Percentiles rank a stretch among this genome's conserved stretches.
Evolutionary conservation across 129 eudicot species (phyloP).

Genomic region (Centella asiatica): DNA sequence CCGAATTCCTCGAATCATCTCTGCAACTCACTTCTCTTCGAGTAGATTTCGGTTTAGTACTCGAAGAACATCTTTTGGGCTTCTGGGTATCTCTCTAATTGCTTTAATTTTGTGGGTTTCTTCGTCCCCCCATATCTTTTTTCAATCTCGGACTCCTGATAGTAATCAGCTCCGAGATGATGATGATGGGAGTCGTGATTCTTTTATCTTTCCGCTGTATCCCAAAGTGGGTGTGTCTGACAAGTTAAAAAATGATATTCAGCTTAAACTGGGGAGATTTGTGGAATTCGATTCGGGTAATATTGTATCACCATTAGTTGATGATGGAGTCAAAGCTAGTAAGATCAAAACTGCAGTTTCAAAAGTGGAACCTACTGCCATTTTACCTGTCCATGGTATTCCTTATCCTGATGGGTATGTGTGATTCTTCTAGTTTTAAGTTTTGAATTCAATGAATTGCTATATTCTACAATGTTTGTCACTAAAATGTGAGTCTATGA

Average conservation of each 20-base stretch:
- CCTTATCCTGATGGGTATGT: slow-evolving; percentile 47
- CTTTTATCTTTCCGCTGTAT: slow-evolving; percentile 44
- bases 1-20: no score
- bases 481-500: not conserved
- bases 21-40: not conserved
- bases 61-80: slow-evolving; percentile 19
- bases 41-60: slow-evolving; percentile 14
- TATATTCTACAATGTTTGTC: not conserved
- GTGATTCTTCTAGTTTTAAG: not conserved
- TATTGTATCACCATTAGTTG: slow-evolving; percentile 17
- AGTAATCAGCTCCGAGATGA: slow-evolving; percentile 9
- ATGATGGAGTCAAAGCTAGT: slow-evolving; percentile 23
- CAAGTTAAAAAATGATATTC: slow-evolving; percentile 21
- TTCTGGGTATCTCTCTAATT: slow-evolving; percentile 28
- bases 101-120: slow-evolving; percentile 31
- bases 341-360: slow-evolving; percentile 21
- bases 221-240: slow-evolving; percentile 27
- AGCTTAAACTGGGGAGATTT: slow-evolving; percentile 48
- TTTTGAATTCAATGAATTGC: not conserved
- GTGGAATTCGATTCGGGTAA: slow-evolving; percentile 2
- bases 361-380: slow-evolving; percentile 17
- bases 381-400: slow-evolving; percentile 49
- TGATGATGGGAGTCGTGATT: slow-evolving; percentile 24
- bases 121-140: slow-evolving; percentile 15
- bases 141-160: slow-evolving; percentile 13